Evolutionary conservation across 495 filamentous ascomycete species (phyloP).

Genomic region (Aspergillus coremiiformis): DNA sequence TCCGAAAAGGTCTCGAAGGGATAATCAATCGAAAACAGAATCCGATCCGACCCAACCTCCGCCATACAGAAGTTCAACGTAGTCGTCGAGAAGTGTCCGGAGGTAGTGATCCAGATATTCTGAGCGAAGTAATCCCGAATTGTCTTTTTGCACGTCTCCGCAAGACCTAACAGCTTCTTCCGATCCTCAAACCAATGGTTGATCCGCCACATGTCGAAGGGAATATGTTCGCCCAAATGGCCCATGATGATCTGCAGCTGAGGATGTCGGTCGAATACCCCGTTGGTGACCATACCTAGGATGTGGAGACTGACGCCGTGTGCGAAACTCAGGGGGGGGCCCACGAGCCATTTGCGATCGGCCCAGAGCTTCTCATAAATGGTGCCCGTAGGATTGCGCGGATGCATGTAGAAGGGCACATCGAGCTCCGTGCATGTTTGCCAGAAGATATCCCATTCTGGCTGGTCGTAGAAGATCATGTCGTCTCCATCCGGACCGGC

Average conservation of each 20-base stretch:
- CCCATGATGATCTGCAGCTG: conserved; percentile 57
- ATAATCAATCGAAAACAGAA: conserved; percentile 47
- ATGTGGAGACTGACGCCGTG: conserved; percentile 43
- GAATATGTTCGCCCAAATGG: conserved; percentile 59
- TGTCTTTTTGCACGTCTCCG: conserved; percentile 42
- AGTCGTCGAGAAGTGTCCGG: conserved; percentile 52
- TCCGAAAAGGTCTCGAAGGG: conserved; percentile 47
- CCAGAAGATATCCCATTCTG: conserved; percentile 54
- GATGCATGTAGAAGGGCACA: conserved; percentile 59
- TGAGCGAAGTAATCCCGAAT: conserved; percentile 51
- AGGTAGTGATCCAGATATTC: conserved; percentile 61
- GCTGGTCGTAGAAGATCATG: conserved; percentile 53
- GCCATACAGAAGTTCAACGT: conserved; percentile 45
- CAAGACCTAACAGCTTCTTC: conserved; percentile 36
- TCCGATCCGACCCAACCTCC: conserved; percentile 37
- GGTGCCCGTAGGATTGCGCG: conserved; percentile 41
- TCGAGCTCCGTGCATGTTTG: conserved; percentile 47
- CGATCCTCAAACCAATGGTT: conserved; percentile 50
- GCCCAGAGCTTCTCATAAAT: conserved; percentile 46
- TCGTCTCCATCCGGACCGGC: conserved; percentile 43
- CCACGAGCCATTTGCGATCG: conserved; percentile 42
- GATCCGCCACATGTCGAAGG: conserved; percentile 57
- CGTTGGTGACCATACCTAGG: conserved; percentile 47
- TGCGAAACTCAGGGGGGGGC: conserved; percentile 41
- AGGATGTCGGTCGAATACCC: conserved; percentile 44